Percentiles rank a stretch among this genome's conserved stretches.
Conservation (phyloP, 306 rosid species). For the Prunus padus region DNA sequence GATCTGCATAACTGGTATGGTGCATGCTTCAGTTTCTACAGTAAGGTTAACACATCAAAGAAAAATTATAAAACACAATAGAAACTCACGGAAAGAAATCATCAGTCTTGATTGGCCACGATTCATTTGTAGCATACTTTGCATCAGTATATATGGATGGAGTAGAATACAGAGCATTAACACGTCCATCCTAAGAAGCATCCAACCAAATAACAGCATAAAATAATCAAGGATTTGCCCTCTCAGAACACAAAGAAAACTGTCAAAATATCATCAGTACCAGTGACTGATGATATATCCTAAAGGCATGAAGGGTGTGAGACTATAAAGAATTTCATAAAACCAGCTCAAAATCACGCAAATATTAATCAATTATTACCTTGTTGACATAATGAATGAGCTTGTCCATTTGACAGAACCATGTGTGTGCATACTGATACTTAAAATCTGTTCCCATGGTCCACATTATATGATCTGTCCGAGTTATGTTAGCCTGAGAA, state of each 20-base stretch:
- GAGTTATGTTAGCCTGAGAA: conserved; percentile 89
- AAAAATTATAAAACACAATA: conserved; percentile 8
- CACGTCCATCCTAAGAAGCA: conserved; percentile 76
- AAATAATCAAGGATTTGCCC: background rate
- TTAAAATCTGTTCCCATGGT: conserved; percentile 99
- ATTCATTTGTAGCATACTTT: conserved; percentile 72
- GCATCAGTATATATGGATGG: conserved; percentile 94
- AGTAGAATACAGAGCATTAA: conserved; percentile 81
- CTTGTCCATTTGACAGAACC: conserved; percentile 93
- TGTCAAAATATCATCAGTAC: background rate
- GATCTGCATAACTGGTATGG: conserved; percentile 81
- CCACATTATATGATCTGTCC: conserved; percentile 96
- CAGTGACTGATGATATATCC: background rate
- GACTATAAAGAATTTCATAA: background rate
- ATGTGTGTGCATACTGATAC: conserved; percentile 85
- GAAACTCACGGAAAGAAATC: conserved; percentile 92
- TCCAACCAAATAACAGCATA: conserved; percentile 16
- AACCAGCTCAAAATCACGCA: conserved; percentile 12
- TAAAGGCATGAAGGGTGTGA: background rate
- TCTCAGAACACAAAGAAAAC: conserved; percentile 1
- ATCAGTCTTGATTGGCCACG: conserved; percentile 85
- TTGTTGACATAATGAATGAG: conserved; percentile 89
- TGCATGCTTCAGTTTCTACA: conserved; percentile 25
- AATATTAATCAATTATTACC: conserved; percentile 33
- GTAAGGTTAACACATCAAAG: conserved; percentile 13